Base-by-base conservation (phyloP, 345 rosid species). In the Bretschneidera sinensis region DNA sequence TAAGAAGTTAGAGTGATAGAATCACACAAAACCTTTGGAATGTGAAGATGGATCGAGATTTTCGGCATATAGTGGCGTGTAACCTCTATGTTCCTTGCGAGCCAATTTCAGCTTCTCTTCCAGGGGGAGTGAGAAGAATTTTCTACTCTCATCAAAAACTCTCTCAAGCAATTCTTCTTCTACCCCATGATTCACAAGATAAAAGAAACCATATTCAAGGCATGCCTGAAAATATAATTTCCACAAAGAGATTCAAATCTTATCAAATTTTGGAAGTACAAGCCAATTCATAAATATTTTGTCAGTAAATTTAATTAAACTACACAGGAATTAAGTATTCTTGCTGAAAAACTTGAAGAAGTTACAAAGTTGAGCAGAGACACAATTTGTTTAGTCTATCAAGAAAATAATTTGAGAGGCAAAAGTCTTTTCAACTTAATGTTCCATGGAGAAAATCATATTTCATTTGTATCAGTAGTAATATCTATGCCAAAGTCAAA, bases 141-240 rank as follows among this genome's bases (percentile, higher is more conserved):
- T 81, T 24, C 67, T 67, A 57, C 86, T 83, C 82, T 83, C 83
- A n/a, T 59, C 62, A 0, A 92, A 57, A 47, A 81, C 86, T 25
- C 53, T 53, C 2, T 39, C 28, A 20, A 84, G n/a, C 48, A 89
- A 57, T 28, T 79, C 88, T 54, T 77, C 81, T 47, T 84, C 81
- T 1, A 87, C 77, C n/a, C 91, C 97, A 57, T 92, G 98, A 64
- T 92, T 92, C 66, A 79, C 83, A 1, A 92, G 73, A 76, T 87
- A 92, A 68, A 89, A 92, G 88, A 87, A 92, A 17, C 97, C 97
- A 65, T 78, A 72, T 13, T 87, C 88, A 15, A 73, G 23, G 54
- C 96, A 89, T 19, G 94, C 97, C 98, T 92, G 61, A 9, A n/a
- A 70, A 39, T 9, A 39, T 39, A 39, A 11, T 39, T 28, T 39